A percentile compares a stretch with the other conserved stretches of the same genome.
Evolutionary conservation across 2,329 filamentous ascomycete genomes (phyloP).

Genomic region (Beauveria sp.): DNA sequence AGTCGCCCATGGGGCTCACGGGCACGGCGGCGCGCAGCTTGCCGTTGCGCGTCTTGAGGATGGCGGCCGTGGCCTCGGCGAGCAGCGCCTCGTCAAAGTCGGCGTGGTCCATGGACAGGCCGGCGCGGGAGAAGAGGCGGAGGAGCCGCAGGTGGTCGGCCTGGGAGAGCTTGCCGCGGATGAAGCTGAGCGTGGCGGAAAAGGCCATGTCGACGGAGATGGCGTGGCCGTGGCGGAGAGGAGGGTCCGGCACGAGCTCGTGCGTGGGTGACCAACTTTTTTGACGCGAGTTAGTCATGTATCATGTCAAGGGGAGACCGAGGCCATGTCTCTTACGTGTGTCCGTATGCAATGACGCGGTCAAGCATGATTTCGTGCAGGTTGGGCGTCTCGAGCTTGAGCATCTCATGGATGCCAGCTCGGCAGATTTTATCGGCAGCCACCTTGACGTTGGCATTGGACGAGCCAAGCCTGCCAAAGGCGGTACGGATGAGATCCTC

Average conservation of each 20-base stretch:
- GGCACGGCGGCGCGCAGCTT: slow-evolving; percentile 61
- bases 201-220: slow-evolving; percentile 73
- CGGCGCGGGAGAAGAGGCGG: slow-evolving; percentile 61
- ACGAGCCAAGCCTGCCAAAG: slow-evolving; percentile 55
- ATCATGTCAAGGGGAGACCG: too few relatives aligned
- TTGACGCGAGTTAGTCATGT: neutral
- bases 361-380: slow-evolving; percentile 66
- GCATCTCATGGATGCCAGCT: slow-evolving; percentile 65
- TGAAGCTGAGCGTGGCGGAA: slow-evolving; percentile 59
- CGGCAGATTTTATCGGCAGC: slow-evolving; percentile 61
- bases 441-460: slow-evolving; percentile 45
- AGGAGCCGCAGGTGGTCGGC: slow-evolving; percentile 55
- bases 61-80: slow-evolving; percentile 58
- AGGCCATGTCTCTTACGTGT: slow-evolving; percentile 43
- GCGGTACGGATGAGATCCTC: slow-evolving; percentile 58
- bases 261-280: slow-evolving; percentile 61
- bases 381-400: slow-evolving; percentile 66
- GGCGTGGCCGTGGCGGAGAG: slow-evolving; percentile 64
- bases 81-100: slow-evolving; percentile 60
- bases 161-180: slow-evolving; percentile 51
- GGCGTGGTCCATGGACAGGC: slow-evolving; percentile 63
- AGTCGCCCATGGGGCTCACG: slow-evolving; percentile 53
- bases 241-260: slow-evolving; percentile 60
- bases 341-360: slow-evolving; percentile 65
- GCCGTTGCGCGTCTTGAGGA: slow-evolving; percentile 64